Evolutionary conservation across 1,284 basidiomycete genomes (phyloP), one percentile per base, ranked within the genome.

Genomic region (Apiotrichum akiyoshidainum): DNA sequence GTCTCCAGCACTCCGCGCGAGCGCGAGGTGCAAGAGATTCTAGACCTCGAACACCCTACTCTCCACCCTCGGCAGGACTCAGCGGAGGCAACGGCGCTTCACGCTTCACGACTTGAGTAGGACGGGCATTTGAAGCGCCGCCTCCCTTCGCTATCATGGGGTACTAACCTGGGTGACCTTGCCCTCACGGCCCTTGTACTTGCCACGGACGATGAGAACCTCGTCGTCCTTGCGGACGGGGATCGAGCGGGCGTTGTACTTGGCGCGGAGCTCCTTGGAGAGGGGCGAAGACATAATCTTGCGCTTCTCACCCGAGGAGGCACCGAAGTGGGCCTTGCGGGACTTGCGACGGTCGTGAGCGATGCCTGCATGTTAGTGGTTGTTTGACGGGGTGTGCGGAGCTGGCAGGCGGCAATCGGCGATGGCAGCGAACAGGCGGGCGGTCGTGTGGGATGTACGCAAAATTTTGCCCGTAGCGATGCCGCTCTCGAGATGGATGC

Each of bases 141-240:
- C 37, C 50, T 60, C 40, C 39, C 51, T 31, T 34, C 45, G 22
- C 48, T 12, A 16, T 26, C 5, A 10, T 44, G 26, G 19, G 13
- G 7, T 39, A 70, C 77, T 55, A 52, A 78, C 76, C 81, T 93
- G 91, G 64, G 89, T 90, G 68, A 94, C 86, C 83, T 96, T 95
- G 77, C 96, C 96, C 84, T 99, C 96, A 79, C 93, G 87, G 66
- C 95, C 93, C 84, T 94, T 95, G 87, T 94, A 92, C 80, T 94
- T 92, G 63, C 92, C 92, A 70, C 92, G 84, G 68, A 98, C 92
- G 73, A 99, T 94, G 76, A 90, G 84, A 65, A 99, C 96, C 82
- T 98, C 95, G 80, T 98, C 96, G 74, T 97, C 95, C 81, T 97
- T 97, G 79, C 94, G 90, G 75, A 99, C 86, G 62, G 96, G 94